These are phyloP conservation scores for Saccharomyces paradoxus DNA, from an alignment of 805 yeast genomes.

Conservation along the genomic window DNA sequence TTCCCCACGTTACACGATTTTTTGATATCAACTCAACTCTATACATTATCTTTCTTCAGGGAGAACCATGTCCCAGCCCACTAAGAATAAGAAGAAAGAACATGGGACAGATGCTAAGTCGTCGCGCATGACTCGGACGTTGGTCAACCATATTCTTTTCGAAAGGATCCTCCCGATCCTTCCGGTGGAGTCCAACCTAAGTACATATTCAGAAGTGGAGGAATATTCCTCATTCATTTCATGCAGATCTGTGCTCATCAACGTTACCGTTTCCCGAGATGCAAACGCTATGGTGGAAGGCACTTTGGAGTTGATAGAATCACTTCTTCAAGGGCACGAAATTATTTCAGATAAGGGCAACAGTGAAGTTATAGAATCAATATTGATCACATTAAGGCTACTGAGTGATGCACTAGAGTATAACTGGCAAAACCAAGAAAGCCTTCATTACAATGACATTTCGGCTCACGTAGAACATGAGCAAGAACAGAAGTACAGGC, in stretches of 20 bases:
- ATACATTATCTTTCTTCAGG: neutral
- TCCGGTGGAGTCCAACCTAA: conserved; percentile 18
- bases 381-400: conserved; percentile 32
- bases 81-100: neutral
- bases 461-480: neutral
- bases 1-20: neutral
- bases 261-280: conserved; percentile 18
- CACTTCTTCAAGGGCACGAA: conserved; percentile 12
- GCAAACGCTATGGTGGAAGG: conserved; percentile 12
- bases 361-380: conserved; percentile 18
- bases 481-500: conserved; percentile 5
- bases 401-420: conserved; percentile 35
- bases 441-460: conserved; percentile 13
- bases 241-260: conserved; percentile 20
- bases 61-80: neutral
- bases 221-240: conserved; percentile 14
- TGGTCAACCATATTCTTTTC: conserved; percentile 15
- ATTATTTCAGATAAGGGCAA: conserved; percentile 9
- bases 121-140: conserved; percentile 7
- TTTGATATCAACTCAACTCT: neutral
- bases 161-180: conserved; percentile 21
- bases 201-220: conserved; percentile 20
- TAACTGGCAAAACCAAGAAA: conserved; percentile 31
- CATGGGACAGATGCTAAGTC: neutral
- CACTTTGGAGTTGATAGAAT: conserved; percentile 13